Conservation (phyloP, 371 early-diverging fungal genomes). For the Mucor saturninus region DNA sequence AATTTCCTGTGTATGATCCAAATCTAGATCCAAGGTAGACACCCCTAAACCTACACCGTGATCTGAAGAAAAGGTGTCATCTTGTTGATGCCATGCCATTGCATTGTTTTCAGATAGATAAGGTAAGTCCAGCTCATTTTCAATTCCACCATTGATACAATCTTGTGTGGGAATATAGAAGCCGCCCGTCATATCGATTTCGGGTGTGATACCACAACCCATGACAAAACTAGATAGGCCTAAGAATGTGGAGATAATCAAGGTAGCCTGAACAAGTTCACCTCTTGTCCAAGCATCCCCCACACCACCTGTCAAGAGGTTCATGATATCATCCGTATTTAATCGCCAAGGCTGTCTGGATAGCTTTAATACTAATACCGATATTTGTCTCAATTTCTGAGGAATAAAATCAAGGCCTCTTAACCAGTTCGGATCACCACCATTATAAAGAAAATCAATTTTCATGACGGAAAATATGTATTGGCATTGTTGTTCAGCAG, state of each 20-base stretch:
- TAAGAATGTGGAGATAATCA: constrained; percentile 60
- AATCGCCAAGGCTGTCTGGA: constrained; percentile 71
- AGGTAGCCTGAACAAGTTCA: constrained; percentile 68
- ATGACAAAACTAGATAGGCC: constrained; percentile 65
- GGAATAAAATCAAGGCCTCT: constrained; percentile 58
- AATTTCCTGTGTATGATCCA: constrained; percentile 26
- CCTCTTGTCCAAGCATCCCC: constrained; percentile 62
- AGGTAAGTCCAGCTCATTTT: constrained; percentile 45
- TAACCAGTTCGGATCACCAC: constrained; percentile 69
- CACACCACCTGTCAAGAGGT: constrained; percentile 37
- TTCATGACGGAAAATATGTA: constrained; percentile 62
- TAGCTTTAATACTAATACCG: constrained; percentile 50
- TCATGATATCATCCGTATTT: constrained; percentile 46
- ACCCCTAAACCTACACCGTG: constrained; percentile 41
- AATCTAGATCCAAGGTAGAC: constrained; percentile 15
- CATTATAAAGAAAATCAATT: constrained; percentile 60
- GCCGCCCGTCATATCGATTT: constrained; percentile 70
- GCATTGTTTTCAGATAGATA: constrained; percentile 2
- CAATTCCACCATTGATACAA: constrained; percentile 27
- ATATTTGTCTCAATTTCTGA: constrained; percentile 59
- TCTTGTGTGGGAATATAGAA: constrained; percentile 18
- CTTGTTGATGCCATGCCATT: constrained; percentile 1
- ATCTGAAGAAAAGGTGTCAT: constrained; percentile 24
- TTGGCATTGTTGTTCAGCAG: constrained; percentile 66
- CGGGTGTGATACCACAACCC: constrained; percentile 69